These are phyloP conservation scores for Neurospora sp. DNA, from an alignment of 495 filamentous ascomycete genomes.

Conservation along the genomic window DNA sequence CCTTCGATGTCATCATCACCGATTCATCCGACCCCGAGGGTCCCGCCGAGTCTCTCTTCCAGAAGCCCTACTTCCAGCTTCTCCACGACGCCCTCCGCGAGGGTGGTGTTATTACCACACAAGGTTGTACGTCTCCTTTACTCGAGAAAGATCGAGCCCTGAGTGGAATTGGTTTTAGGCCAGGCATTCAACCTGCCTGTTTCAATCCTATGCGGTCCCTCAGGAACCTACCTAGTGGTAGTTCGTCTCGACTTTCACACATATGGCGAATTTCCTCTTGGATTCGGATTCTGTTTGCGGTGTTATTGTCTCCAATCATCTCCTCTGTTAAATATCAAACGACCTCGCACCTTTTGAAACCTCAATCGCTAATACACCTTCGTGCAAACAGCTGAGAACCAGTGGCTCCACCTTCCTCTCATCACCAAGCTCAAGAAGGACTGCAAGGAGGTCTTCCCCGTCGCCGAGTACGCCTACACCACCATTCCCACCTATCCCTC, in stretches of 20 bases:
- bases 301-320: background rate
- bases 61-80: conserved; percentile 98
- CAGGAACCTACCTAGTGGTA: conserved; percentile 26
- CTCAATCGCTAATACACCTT: conserved; percentile 20
- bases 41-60: conserved; percentile 89
- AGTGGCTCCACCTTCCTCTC: conserved; percentile 91
- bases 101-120: conserved; percentile 97
- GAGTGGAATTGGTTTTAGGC: conserved; percentile 15
- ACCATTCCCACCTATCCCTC: conserved; percentile 99
- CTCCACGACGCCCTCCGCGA: conserved; percentile 79
- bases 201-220: conserved; percentile 7
- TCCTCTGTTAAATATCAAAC: conserved; percentile 2
- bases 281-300: background rate
- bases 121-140: conserved; percentile 97
- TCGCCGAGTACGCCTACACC: conserved; percentile 97
- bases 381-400: conserved; percentile 73
- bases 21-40: conserved; percentile 97
- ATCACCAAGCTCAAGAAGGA: conserved; percentile 89
- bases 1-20: conserved; percentile 99
- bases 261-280: conserved; percentile 4
- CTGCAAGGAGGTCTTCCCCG: conserved; percentile 95
- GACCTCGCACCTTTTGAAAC: background rate
- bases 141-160: conserved; percentile 23
- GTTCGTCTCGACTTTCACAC: conserved; percentile 17
- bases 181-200: conserved; percentile 20